Conservation (phyloP, 306 rosid genomes). For the Fragaria nilgerrensis region DNA sequence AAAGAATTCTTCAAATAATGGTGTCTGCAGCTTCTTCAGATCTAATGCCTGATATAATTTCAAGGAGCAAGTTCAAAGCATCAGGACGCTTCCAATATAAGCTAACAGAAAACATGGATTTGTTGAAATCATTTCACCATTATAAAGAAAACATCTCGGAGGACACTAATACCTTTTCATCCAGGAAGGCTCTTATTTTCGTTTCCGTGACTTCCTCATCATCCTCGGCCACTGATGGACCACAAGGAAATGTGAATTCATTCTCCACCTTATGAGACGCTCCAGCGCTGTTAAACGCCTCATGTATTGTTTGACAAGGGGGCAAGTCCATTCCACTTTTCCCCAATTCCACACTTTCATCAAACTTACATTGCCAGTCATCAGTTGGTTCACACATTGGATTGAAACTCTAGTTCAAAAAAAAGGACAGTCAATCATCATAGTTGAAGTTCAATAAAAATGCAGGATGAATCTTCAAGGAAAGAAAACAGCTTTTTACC, state of each 20-base stretch:
- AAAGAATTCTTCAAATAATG: constrained; percentile 78
- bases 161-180: constrained; percentile 59
- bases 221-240: constrained; percentile 62
- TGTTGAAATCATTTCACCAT: constrained; percentile 4
- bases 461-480: constrained; percentile 21
- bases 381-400: constrained; percentile 77
- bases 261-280: constrained; percentile 36
- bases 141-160: constrained; percentile 1
- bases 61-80: constrained; percentile 21
- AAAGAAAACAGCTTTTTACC: constrained; percentile 38
- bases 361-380: constrained; percentile 59
- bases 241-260: constrained; percentile 53
- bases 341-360: constrained; percentile 45
- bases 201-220: constrained; percentile 86
- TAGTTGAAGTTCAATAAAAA: constrained; percentile 17
- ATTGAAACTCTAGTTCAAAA: constrained; percentile 69
- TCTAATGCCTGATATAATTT: constrained; percentile 61
- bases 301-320: constrained; percentile 38
- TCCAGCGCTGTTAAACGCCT: constrained; percentile 30
- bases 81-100: not conserved
- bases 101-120: not conserved
- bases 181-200: constrained; percentile 85
- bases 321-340: constrained; percentile 44
- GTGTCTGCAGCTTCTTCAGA: constrained; percentile 80
- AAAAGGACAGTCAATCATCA: constrained; percentile 19